These are phyloP conservation scores for Triticum dicoccoides DNA, from an alignment of 176 grass and related monocot species.

Conservation along the genomic window DNA sequence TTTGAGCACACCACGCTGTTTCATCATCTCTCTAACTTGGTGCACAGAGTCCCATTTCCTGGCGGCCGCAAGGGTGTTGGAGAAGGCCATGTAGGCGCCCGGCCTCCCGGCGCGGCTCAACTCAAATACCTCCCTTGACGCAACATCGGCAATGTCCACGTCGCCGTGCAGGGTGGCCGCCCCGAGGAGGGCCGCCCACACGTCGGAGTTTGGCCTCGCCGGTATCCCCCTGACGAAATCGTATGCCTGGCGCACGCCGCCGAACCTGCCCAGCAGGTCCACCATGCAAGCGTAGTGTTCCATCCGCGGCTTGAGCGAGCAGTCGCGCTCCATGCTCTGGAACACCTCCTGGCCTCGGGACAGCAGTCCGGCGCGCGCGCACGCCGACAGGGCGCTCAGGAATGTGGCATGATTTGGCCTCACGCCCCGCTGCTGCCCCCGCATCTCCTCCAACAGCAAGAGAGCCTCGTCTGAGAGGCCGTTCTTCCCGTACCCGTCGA, in stretches of 20 bases:
- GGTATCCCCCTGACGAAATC: conserved; percentile 57
- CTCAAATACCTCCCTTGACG: conserved; percentile 62
- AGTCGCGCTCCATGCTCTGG: conserved; percentile 70
- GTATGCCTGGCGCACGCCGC: conserved; percentile 50
- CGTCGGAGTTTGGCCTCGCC: conserved; percentile 57
- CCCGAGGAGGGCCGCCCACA: conserved; percentile 74
- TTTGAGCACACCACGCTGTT: conserved; percentile 55
- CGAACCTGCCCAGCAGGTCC: conserved; percentile 71
- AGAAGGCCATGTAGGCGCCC: conserved; percentile 84
- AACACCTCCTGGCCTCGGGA: conserved; percentile 58
- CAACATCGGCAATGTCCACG: conserved; percentile 56
- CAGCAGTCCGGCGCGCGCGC: conserved; percentile 68
- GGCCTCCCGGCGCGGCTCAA: conserved; percentile 51
- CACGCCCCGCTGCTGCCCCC: background rate
- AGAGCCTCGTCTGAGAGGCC: conserved; percentile 58
- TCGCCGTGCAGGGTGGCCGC: conserved; percentile 70
- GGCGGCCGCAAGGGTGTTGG: conserved; percentile 68
- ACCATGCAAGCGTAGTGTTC: conserved; percentile 96
- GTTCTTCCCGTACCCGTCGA: conserved; percentile 89
- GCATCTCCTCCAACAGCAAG: conserved; percentile 59
- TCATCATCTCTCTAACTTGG: conserved; percentile 71
- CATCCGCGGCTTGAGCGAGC: conserved; percentile 56
- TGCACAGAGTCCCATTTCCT: conserved; percentile 71
- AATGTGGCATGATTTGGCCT: conserved; percentile 74
- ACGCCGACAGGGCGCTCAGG: conserved; percentile 67